Evolutionary conservation across 2,329 filamentous ascomycete species (phyloP), one percentile per base, ranked within the genome.

Genomic region (Diplodia scrobiculata): DNA sequence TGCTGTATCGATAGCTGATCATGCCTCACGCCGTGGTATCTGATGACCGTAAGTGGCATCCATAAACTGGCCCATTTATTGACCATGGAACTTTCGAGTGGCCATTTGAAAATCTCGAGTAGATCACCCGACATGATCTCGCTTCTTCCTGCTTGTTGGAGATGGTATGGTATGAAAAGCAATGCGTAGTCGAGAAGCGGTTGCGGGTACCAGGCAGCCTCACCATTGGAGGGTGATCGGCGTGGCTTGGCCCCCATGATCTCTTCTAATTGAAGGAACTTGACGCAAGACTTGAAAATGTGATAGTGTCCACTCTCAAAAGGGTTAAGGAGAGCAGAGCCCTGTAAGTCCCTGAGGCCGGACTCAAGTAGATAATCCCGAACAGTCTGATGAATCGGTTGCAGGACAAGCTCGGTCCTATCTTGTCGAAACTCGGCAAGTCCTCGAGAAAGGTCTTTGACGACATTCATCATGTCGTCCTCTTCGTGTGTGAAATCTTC

Each of bases 241-340:
- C 1, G 27, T 4, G 17, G 4, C n/a, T 2, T 1, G 2, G 17
- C 3, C n/a, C 10, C 3, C 27, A 52, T 34, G 14, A 17, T 52
- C 27, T 52, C 50, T 17, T 32, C 2, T 1, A 52, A 11, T 4
- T 34, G 27, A 1, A 52, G 27, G 2, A 17, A 52, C 14, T 29
- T 27, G 13, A 52, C 25, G 7, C 50, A 52, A 10, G 11, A 52
- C 25, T 36, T 25, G 3, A 38, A 55, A 5, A 55, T 36, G n/a
- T 38, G 10, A 10, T 36, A 25, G 13, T 55, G 34, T 1, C 52
- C 34, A 7, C 4, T 14, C 6, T 10, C 11, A 3, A 17, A 7
- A 9, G 34, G 2, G 5, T 38, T 4, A 14, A 11, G 0, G 2
- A 1, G 0, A 3, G 19, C 0, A 11, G n/a, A n/a, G 2, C 0